Conservation (phyloP, 805 yeast species). For the Pichia nanzhaoensis region DNA sequence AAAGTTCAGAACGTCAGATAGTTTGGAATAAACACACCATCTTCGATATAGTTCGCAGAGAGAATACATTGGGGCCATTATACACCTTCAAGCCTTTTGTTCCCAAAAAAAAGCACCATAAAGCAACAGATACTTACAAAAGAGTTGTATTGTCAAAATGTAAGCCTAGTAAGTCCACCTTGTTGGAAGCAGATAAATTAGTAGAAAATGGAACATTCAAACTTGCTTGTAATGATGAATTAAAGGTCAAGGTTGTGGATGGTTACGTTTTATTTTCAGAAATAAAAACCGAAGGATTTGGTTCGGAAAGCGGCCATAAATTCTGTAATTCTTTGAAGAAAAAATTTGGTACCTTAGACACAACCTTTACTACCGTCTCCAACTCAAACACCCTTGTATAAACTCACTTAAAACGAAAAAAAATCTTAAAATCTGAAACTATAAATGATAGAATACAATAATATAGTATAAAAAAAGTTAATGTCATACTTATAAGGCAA, state of each 20-base stretch:
- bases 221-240: background rate
- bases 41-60: conserved; percentile 33
- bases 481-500: conserved; percentile 17
- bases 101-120: conserved; percentile 18
- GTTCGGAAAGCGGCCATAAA: conserved; percentile 36
- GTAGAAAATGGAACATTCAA: conserved; percentile 6
- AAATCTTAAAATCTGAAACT: background rate
- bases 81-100: conserved; percentile 37
- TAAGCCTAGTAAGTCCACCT: background rate
- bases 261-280: conserved; percentile 33
- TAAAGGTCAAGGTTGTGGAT: conserved; percentile 33
- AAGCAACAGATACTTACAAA: conserved; percentile 10
- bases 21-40: conserved; percentile 35
- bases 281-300: conserved; percentile 51
- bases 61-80: conserved; percentile 52
- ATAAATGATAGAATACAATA: background rate
- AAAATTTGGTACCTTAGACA: conserved; percentile 35
- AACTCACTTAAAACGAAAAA: background rate
- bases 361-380: background rate
- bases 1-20: conserved; percentile 36
- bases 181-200: background rate
- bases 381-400: background rate
- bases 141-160: conserved; percentile 46
- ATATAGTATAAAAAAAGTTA: background rate
- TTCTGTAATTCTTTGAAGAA: conserved; percentile 42